Conservation (phyloP, 495 filamentous ascomycete species). For the Xylaria cubensis region DNA sequence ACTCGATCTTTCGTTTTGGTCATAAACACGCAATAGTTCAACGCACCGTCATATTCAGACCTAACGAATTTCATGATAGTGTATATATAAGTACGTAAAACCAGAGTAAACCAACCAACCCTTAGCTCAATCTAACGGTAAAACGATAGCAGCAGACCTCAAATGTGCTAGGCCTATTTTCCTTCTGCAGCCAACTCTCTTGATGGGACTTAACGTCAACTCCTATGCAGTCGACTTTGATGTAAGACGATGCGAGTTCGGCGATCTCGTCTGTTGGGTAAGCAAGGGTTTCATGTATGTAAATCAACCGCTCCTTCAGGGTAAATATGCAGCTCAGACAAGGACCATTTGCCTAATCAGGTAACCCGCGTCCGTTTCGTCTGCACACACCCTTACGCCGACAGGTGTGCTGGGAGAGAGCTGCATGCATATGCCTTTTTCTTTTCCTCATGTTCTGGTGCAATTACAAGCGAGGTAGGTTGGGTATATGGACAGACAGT, state of each 20-base stretch:
- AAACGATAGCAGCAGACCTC: not conserved
- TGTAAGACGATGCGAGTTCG: not conserved
- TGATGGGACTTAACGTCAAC: not conserved
- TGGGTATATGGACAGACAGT: not conserved
- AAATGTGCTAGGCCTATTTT: not conserved
- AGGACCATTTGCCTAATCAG: not conserved
- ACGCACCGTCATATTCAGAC: not conserved
- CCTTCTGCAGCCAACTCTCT: not conserved
- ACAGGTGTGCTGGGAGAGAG: not conserved
- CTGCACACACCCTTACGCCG: not conserved
- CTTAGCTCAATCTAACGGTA: not conserved
- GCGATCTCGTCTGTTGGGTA: not conserved
- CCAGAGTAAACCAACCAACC: not conserved
- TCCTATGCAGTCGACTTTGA: not conserved
- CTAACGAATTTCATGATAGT: slow-evolving; percentile 7
- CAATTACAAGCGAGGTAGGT: not conserved
- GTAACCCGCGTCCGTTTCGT: slow-evolving; percentile 1
- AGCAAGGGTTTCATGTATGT: not conserved
- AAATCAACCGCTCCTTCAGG: not conserved
- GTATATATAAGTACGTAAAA: slow-evolving; percentile 19
- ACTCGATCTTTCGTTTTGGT: not conserved
- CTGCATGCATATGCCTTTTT: not conserved
- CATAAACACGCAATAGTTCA: not conserved
- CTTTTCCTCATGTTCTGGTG: not conserved
- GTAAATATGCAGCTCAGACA: not conserved